A percentile compares a stretch with the other conserved stretches of the same genome.
phyloP scores from a whole-genome alignment of 495 filamentous ascomycete genomes.

The Acidomyces sp. region DNA sequence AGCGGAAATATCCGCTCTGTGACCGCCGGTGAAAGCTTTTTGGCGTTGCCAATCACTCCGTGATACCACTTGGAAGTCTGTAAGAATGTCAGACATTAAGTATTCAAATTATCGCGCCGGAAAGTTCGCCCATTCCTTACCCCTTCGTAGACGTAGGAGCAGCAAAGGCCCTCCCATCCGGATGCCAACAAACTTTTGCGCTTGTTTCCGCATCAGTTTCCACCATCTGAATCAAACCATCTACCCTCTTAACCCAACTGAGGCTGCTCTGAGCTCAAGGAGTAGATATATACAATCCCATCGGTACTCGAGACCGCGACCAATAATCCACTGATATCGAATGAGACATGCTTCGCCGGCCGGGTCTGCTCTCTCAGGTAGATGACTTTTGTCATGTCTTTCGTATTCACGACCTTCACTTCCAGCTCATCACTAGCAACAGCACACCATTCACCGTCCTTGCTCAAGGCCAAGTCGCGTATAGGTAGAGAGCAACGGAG shows the following conservation, averaged over 20 bases:
- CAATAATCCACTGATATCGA: conserved; percentile 66
- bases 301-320: conserved; percentile 77
- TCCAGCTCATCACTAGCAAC: conserved; percentile 93
- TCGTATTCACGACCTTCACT: conserved; percentile 71
- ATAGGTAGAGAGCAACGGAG: conserved; percentile 71
- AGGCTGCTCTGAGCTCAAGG: conserved; percentile 64
- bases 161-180: conserved; percentile 84
- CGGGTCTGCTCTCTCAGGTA: conserved; percentile 70
- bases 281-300: conserved; percentile 80
- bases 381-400: conserved; percentile 60
- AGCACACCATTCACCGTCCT: conserved; percentile 75
- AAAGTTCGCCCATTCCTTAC: conserved; percentile 2
- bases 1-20: conserved; percentile 75
- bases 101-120: neutral
- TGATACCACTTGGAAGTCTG: conserved; percentile 74
- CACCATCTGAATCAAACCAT: conserved; percentile 66
- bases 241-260: conserved; percentile 66
- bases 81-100: neutral
- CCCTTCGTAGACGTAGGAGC: conserved; percentile 63
- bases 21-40: conserved; percentile 59
- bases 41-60: conserved; percentile 77
- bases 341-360: conserved; percentile 78
- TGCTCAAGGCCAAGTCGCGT: conserved; percentile 71
- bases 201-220: conserved; percentile 69
- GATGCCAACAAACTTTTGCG: conserved; percentile 76